Conservation (phyloP, 805 yeast genomes). For the Cyberlindnera galapagoensis region DNA sequence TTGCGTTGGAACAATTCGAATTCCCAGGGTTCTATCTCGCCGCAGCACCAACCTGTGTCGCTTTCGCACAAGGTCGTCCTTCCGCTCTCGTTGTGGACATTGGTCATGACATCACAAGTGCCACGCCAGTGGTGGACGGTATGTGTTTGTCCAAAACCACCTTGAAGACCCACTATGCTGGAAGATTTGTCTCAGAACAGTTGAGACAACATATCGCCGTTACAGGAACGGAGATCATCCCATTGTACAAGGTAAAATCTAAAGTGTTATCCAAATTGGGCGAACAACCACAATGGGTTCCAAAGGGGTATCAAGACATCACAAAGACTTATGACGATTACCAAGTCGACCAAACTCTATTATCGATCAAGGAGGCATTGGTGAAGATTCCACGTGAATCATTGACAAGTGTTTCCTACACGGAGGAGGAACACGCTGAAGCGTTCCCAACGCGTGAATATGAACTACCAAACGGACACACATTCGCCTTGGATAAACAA, state of each 20-base stretch:
- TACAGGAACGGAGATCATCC: slow-evolving; percentile 31
- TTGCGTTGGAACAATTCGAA: slow-evolving; percentile 57
- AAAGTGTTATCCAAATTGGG: slow-evolving; percentile 30
- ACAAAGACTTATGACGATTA: slow-evolving; percentile 44
- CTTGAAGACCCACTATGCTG: slow-evolving; percentile 68
- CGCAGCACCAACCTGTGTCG: slow-evolving; percentile 78
- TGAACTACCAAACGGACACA: slow-evolving; percentile 75
- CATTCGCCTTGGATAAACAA: slow-evolving; percentile 51
- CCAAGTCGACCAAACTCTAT: slow-evolving; percentile 48
- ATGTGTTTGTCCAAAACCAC: slow-evolving; percentile 65
- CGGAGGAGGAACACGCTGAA: slow-evolving; percentile 21
- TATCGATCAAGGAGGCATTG: slow-evolving; percentile 72
- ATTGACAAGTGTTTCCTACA: slow-evolving; percentile 11
- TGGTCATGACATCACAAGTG: slow-evolving; percentile 73
- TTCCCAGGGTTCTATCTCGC: slow-evolving; percentile 80
- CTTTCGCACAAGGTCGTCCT: slow-evolving; percentile 86
- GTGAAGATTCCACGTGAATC: slow-evolving; percentile 46
- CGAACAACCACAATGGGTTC: slow-evolving; percentile 28
- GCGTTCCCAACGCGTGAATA: slow-evolving; percentile 38
- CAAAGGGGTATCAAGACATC: slow-evolving; percentile 16
- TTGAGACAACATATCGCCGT: slow-evolving; percentile 34
- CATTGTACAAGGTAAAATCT: slow-evolving; percentile 44
- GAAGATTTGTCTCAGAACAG: slow-evolving; percentile 56
- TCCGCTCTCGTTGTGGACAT: slow-evolving; percentile 80
- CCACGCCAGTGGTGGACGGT: slow-evolving; percentile 80